Evolutionary conservation across 1,284 basidiomycete species (phyloP), one percentile per base, ranked within the genome.

Genomic region (Cryptococcus sp.): DNA sequence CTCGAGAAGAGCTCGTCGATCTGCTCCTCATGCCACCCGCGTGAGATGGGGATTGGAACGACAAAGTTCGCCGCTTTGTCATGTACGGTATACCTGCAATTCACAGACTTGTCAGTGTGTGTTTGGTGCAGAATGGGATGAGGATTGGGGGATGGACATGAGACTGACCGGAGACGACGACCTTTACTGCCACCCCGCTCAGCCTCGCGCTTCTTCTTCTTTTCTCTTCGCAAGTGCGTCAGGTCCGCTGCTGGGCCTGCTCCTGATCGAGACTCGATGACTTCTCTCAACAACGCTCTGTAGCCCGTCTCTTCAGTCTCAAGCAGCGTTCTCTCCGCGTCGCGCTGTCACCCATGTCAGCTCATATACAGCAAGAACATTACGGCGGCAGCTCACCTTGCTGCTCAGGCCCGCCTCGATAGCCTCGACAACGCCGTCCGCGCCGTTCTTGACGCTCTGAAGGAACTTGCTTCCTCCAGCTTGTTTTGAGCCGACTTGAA

Each of bases 181-280:
- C 93, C 93, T 80, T 97, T 97, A 74, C 87, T 90, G n/a, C 91
- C 93, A 64, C 88, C 91, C 0, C 92, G 91, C 75, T 96, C 93
- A 13, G 95, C 90, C 60, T 84, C 85, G 73, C 89, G 88, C 80
- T 89, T 91, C 66, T 81, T 81, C 71, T 82, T 83, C 72, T 83
- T 83, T 78, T 81, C 87, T 23, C 69, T 60, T 15, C 76, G 65
- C 22, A 75, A 64, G 54, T 69, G 66, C 20, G 61, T 65, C 46
- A 71, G 58, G 58, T 71, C 75, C 6, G 63, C 66, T 20, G 64
- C 64, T 40, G 68, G 62, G 15, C 61, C 53, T 25, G 64, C 66
- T 22, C 69, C 69, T 7, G 67, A 60, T n/a, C 78, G 63, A 30
- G 76, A 74, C 65, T 93, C 90, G 57, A 96, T 94, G 55, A 96